phyloP scores from a whole-genome alignment of 2,329 filamentous ascomycete genomes.

The Xylaria sp. region DNA sequence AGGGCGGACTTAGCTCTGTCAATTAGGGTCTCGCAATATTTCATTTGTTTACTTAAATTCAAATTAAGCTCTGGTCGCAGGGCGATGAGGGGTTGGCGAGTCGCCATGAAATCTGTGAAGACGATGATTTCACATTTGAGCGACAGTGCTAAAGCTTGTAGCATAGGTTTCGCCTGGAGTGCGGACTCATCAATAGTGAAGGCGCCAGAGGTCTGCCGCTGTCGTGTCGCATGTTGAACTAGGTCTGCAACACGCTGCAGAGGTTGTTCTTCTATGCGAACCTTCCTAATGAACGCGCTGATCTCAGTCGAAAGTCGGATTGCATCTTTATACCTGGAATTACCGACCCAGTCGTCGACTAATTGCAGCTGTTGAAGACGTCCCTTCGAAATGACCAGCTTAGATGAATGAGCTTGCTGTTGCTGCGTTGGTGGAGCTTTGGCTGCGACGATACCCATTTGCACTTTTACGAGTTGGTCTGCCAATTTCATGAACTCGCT shows the following conservation, averaged over 20 bases:
- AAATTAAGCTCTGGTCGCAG: slow-evolving; percentile 38
- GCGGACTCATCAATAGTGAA: slow-evolving; percentile 53
- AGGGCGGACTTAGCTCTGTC: slow-evolving; percentile 50
- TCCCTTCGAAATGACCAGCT: slow-evolving; percentile 14
- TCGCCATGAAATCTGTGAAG: slow-evolving; percentile 54
- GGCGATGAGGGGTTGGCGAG: slow-evolving; percentile 29
- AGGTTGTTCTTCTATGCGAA: slow-evolving; percentile 60
- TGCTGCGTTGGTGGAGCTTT: neutral
- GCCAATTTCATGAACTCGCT: slow-evolving; percentile 55
- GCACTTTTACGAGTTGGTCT: slow-evolving; percentile 46
- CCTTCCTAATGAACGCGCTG: slow-evolving; percentile 44
- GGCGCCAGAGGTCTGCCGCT: slow-evolving; percentile 40
- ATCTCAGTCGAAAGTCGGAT: slow-evolving; percentile 40
- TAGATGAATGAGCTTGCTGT: neutral
- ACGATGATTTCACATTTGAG: slow-evolving; percentile 62
- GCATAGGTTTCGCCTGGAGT: slow-evolving; percentile 52
- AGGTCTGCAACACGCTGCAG: slow-evolving; percentile 60
- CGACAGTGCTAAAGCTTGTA: slow-evolving; percentile 58
- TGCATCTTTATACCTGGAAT: slow-evolving; percentile 43
- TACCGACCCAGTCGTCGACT: slow-evolving; percentile 37
- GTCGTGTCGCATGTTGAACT: slow-evolving; percentile 55
- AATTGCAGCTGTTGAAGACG: slow-evolving; percentile 37
- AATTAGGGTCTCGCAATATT: slow-evolving; percentile 57
- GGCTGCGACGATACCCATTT: slow-evolving; percentile 26
- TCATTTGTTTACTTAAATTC: slow-evolving; percentile 49